These are phyloP conservation scores for Trichoderma koningiopsis DNA, from an alignment of 2,329 filamentous ascomycete species.

Conservation along the genomic window DNA sequence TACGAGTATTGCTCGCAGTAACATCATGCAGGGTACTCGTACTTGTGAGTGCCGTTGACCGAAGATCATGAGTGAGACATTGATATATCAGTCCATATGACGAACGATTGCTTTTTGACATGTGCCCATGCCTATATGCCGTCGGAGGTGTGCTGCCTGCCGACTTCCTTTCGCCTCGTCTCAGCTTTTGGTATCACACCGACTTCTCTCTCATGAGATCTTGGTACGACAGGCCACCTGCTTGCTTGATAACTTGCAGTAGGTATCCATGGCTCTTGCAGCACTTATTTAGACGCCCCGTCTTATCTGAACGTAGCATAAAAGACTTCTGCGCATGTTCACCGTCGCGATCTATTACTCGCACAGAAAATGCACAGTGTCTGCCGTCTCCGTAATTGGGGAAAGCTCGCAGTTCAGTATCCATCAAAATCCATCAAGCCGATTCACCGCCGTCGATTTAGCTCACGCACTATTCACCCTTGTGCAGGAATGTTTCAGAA, in stretches of 20 bases:
- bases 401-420: neutral
- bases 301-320: neutral
- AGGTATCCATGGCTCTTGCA: neutral
- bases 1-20: neutral
- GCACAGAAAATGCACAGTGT: neutral
- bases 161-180: neutral
- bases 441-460: slow-evolving; percentile 26
- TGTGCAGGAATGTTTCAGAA: slow-evolving; percentile 19
- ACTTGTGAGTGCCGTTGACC: neutral
- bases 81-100: slow-evolving; percentile 12
- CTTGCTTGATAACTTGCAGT: slow-evolving; percentile 8
- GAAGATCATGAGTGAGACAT: slow-evolving; percentile 13
- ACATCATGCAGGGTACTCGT: neutral
- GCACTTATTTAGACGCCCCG: neutral
- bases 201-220: slow-evolving; percentile 15
- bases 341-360: neutral
- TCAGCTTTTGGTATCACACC: slow-evolving; percentile 3
- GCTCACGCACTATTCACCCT: slow-evolving; percentile 20
- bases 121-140: neutral
- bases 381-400: slow-evolving; percentile 13
- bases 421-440: slow-evolving; percentile 22
- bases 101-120: slow-evolving; percentile 4
- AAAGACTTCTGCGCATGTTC: slow-evolving; percentile 5
- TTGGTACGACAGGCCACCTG: neutral
- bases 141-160: neutral